Percentiles rank a stretch among this genome's conserved stretches.
phyloP scores from a whole-genome alignment of 306 rosid species.

The Begonia fuchsioides region DNA sequence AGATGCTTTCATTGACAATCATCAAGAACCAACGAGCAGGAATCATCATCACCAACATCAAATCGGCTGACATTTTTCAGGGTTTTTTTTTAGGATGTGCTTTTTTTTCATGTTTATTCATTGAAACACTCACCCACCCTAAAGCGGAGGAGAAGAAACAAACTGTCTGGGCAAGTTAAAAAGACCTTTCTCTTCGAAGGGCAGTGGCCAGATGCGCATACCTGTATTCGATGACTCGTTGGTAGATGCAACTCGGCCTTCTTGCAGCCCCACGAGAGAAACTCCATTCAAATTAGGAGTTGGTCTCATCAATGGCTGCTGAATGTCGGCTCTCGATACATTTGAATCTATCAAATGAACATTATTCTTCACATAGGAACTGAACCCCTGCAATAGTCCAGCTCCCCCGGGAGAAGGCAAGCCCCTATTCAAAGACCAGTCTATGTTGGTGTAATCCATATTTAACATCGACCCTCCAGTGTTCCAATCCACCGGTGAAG shows the following conservation, averaged over 20 bases:
- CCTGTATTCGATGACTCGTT: slow-evolving; percentile 41
- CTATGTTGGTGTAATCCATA: slow-evolving; percentile 63
- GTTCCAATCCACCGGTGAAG: slow-evolving; percentile 83
- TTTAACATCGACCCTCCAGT: slow-evolving; percentile 53
- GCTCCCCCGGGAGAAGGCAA: slow-evolving; percentile 37
- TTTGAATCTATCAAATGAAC: slow-evolving; percentile 26
- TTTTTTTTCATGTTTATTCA: slow-evolving; percentile 34
- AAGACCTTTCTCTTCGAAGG: slow-evolving; percentile 92
- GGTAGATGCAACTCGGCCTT: slow-evolving; percentile 35
- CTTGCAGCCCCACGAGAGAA: slow-evolving; percentile 49
- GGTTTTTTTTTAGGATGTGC: slow-evolving; percentile 13
- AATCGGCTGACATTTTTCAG: slow-evolving; percentile 10
- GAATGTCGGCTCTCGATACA: slow-evolving; percentile 29
- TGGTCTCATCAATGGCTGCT: slow-evolving; percentile 40
- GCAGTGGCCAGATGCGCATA: slow-evolving; percentile 84
- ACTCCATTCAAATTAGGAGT: slow-evolving; percentile 35
- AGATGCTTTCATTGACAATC: slow-evolving; percentile 13
- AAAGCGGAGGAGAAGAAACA: slow-evolving; percentile 90
- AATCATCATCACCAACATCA: slow-evolving; percentile 51
- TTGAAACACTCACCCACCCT: slow-evolving; percentile 30
- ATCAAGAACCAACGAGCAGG: slow-evolving; percentile 16
- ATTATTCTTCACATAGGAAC: slow-evolving; percentile 40
- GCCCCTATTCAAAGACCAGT: slow-evolving; percentile 77
- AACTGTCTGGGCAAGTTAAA: slow-evolving; percentile 90
- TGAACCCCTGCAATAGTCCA: slow-evolving; percentile 49